Evolutionary conservation across 163 green algal genomes (phyloP).

Genomic region (Smithsoniella earleae): DNA sequence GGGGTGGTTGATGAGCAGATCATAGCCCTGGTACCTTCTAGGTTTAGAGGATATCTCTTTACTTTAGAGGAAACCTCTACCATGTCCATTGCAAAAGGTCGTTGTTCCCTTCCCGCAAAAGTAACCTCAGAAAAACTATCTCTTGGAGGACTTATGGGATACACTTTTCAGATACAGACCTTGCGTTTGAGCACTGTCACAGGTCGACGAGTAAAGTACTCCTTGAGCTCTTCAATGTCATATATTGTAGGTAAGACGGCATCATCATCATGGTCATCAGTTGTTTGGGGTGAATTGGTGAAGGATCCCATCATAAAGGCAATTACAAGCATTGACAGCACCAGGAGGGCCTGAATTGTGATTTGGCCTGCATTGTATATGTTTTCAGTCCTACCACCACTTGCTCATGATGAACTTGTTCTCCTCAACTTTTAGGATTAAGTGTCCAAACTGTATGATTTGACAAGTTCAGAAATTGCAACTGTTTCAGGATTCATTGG

Average conservation of each 20-base stretch:
- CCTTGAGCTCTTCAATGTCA: constrained; percentile 36
- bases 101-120: too few species aligned
- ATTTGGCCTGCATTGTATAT: constrained; percentile 16
- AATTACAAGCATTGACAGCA: constrained; percentile 34
- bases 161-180: background rate
- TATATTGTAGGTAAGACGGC: constrained; percentile 38
- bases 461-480: too few species aligned
- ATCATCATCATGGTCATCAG: background rate
- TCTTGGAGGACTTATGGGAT: background rate
- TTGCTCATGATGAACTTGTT: constrained; percentile 7
- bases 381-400: background rate
- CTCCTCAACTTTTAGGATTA: too few species aligned
- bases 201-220: constrained; percentile 39
- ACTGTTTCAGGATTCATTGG: too few species aligned
- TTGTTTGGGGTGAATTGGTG: background rate
- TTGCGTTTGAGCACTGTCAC: constrained; percentile 38
- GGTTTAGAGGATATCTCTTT: background rate
- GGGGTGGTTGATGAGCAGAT: too few species aligned
- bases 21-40: too few species aligned
- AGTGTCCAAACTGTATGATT: too few species aligned
- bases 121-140: background rate
- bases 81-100: background rate
- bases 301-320: constrained; percentile 41
- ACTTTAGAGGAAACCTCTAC: background rate
- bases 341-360: constrained; percentile 15